Conservation (phyloP, 1,284 basidiomycete species). For the Meira miltonrushii region DNA sequence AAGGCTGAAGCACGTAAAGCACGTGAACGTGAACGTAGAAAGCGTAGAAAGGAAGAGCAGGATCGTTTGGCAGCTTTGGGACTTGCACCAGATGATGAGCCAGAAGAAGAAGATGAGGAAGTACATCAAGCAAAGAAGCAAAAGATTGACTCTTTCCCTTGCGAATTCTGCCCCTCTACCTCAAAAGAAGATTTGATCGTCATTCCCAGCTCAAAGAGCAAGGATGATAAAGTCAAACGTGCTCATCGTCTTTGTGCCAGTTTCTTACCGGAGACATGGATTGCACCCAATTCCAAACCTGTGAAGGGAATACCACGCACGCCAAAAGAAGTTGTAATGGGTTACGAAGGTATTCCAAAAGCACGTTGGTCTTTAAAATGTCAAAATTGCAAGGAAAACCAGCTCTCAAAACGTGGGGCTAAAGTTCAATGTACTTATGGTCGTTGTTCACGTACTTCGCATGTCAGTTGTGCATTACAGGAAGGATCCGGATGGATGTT, state of each 20-base stretch:
- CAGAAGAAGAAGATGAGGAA: background rate
- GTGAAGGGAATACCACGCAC: constrained; percentile 11
- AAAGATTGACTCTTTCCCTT: constrained; percentile 17
- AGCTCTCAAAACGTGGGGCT: constrained; percentile 70
- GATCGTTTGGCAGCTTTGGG: constrained; percentile 18
- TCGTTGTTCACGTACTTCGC: constrained; percentile 86
- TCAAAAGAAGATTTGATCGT: constrained; percentile 30
- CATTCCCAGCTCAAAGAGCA: constrained; percentile 14
- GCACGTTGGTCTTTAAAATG: constrained; percentile 63
- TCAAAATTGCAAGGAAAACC: constrained; percentile 67
- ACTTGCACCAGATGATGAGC: background rate
- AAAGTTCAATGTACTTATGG: constrained; percentile 91
- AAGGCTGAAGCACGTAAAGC: constrained; percentile 17
- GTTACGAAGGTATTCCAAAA: constrained; percentile 37
- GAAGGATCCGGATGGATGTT: constrained; percentile 45
- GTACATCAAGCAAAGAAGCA: background rate
- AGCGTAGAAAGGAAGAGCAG: constrained; percentile 20
- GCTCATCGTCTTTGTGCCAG: constrained; percentile 49
- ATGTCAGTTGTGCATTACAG: constrained; percentile 74
- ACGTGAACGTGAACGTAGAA: constrained; percentile 24
- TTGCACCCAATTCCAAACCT: constrained; percentile 22
- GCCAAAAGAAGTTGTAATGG: constrained; percentile 27
- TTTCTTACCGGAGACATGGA: constrained; percentile 48
- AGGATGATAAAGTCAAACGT: constrained; percentile 15
- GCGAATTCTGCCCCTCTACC: constrained; percentile 53